phyloP scores from a whole-genome alignment of 345 rosid species.

The Populus ilicifolia region DNA sequence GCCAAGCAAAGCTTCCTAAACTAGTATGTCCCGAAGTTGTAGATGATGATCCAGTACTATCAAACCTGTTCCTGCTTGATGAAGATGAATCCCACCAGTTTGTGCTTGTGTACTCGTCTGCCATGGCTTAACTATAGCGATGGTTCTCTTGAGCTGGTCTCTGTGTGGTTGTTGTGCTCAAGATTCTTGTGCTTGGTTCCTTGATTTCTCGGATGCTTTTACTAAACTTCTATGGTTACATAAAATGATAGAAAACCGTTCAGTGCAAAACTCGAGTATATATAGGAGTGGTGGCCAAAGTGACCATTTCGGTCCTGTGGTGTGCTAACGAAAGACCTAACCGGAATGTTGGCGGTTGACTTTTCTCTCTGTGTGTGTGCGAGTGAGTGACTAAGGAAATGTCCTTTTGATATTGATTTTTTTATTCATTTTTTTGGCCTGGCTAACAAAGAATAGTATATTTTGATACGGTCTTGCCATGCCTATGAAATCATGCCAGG shows the following conservation, averaged over 20 bases:
- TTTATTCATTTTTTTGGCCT: not conserved
- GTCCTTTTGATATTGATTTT: constrained; percentile 28
- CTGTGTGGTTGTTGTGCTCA: not conserved
- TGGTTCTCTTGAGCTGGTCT: not conserved
- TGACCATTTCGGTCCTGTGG: not conserved
- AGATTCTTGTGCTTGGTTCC: not conserved
- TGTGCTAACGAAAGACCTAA: constrained; percentile 14
- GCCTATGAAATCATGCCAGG: constrained; percentile 4
- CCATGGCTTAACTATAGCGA: constrained; percentile 38
- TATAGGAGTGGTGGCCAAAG: constrained; percentile 9
- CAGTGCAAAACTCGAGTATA: constrained; percentile 27
- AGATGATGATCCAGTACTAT: constrained; percentile 45
- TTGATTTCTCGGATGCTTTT: not conserved
- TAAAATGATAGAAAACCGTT: constrained; percentile 49
- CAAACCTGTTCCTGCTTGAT: constrained; percentile 46
- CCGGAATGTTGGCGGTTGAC: constrained; percentile 43
- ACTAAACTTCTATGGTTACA: constrained; percentile 18
- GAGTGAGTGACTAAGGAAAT: constrained; percentile 24
- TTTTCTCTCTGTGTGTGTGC: constrained; percentile 17
- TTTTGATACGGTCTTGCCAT: too few relatives aligned
- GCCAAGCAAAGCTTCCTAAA: constrained; percentile 55
- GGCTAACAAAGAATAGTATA: not conserved
- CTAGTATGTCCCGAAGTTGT: constrained; percentile 44
- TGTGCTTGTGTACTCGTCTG: constrained; percentile 50
- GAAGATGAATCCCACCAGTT: constrained; percentile 73